Evolutionary conservation across 1,139 yeast genomes (phyloP).

Genomic region (Zygosaccharomyces pseudobailii): DNA sequence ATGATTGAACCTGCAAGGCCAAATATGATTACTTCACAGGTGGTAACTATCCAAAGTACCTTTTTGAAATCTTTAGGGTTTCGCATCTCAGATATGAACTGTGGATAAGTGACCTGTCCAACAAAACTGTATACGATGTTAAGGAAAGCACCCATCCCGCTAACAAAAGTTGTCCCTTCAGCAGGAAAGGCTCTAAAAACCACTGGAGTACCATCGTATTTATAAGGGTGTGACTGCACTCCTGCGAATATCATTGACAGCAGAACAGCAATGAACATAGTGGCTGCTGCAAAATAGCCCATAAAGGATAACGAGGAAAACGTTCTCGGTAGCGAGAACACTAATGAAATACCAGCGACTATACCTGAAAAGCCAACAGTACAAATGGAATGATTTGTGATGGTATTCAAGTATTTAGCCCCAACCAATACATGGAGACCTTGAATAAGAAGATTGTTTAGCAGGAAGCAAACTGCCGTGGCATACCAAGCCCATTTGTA

Average conservation of each 20-base stretch:
- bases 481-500: slow-evolving; percentile 51
- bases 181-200: slow-evolving; percentile 46
- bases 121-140: slow-evolving; percentile 60
- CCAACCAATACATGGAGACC: slow-evolving; percentile 57
- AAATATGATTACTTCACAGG: slow-evolving; percentile 46
- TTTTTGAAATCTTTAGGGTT: slow-evolving; percentile 54
- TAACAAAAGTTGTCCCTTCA: slow-evolving; percentile 48
- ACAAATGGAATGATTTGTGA: slow-evolving; percentile 48
- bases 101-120: slow-evolving; percentile 60
- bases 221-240: slow-evolving; percentile 47
- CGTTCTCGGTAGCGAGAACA: slow-evolving; percentile 53
- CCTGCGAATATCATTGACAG: slow-evolving; percentile 53
- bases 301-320: slow-evolving; percentile 48
- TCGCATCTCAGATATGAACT: slow-evolving; percentile 57
- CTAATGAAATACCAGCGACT: slow-evolving; percentile 44
- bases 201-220: slow-evolving; percentile 41
- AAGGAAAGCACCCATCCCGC: slow-evolving; percentile 52
- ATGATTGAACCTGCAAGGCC: slow-evolving; percentile 52
- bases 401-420: slow-evolving; percentile 54
- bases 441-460: slow-evolving; percentile 54
- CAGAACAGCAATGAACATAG: slow-evolving; percentile 54
- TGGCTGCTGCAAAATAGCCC: slow-evolving; percentile 49
- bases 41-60: slow-evolving; percentile 50
- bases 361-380: slow-evolving; percentile 49
- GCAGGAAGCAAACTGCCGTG: slow-evolving; percentile 50